These are phyloP conservation scores for Nitzschia sp. DNA, from an alignment of 108 stramenopile genomes.

Conservation along the genomic window DNA sequence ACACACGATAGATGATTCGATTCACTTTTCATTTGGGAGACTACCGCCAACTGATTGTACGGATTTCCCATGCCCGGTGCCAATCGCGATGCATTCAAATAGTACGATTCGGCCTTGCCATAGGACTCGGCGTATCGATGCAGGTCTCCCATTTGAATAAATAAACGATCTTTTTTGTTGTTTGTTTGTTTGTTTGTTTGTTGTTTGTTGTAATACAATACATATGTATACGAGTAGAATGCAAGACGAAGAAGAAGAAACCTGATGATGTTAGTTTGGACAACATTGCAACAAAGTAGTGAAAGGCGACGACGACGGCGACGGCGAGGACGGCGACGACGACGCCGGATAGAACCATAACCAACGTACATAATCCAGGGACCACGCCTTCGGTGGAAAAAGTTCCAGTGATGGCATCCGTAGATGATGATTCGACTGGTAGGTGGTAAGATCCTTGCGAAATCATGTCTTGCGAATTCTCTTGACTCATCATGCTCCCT, in stretches of 20 bases:
- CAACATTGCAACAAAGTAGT: too few relatives aligned
- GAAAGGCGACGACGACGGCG: too few relatives aligned
- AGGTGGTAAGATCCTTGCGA: too few relatives aligned
- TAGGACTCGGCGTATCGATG: slow-evolving; percentile 57
- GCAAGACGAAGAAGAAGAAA: slow-evolving; percentile 51
- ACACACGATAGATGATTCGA: slow-evolving; percentile 28
- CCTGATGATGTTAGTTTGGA: background rate
- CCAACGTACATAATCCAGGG: background rate
- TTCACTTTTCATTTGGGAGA: slow-evolving; percentile 60
- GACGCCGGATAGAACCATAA: too few relatives aligned
- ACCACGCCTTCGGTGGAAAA: background rate
- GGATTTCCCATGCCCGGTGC: slow-evolving; percentile 79
- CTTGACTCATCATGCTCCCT: too few relatives aligned
- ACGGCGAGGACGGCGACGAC: too few relatives aligned
- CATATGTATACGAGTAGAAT: too few relatives aligned
- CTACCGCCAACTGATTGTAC: slow-evolving; percentile 84
- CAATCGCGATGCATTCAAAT: slow-evolving; percentile 53
- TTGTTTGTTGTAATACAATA: too few relatives aligned
- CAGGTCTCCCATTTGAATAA: slow-evolving; percentile 75
- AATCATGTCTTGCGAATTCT: too few relatives aligned
- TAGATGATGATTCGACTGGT: too few relatives aligned
- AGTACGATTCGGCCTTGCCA: slow-evolving; percentile 56
- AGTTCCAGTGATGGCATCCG: too few relatives aligned
- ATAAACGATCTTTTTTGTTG: slow-evolving; percentile 49
- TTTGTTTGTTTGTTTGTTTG: too few relatives aligned